phyloP scores from a whole-genome alignment of 2,329 filamentous ascomycete genomes.

The Salinomyces thailandicus region DNA sequence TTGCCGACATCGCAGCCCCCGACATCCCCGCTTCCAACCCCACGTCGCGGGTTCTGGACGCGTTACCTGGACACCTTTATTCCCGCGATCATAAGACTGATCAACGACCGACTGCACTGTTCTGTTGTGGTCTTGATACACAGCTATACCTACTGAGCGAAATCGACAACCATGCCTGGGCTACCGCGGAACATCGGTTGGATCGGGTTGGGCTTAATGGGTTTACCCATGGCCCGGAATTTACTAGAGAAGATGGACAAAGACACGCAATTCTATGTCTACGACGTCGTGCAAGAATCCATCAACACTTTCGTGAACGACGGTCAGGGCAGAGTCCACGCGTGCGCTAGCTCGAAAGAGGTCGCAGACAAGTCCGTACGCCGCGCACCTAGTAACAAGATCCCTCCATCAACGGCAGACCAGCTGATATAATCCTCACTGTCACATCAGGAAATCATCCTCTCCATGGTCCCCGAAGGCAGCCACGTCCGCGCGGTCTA shows the following conservation, averaged over 20 bases:
- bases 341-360: conserved; percentile 35
- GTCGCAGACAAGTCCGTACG: conserved; percentile 42
- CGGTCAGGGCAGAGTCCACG: conserved; percentile 30
- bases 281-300: conserved; percentile 37
- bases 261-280: conserved; percentile 37
- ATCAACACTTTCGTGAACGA: conserved; percentile 35
- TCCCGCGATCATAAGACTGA: no score
- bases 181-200: conserved; percentile 33
- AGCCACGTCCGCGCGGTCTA: conserved; percentile 43
- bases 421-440: no score
- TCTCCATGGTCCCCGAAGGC: conserved; percentile 47
- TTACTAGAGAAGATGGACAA: conserved; percentile 37
- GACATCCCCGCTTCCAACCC: neutral
- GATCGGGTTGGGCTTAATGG: conserved; percentile 48
- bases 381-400: conserved; percentile 1
- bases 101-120: no score
- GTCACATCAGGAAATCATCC: conserved; percentile 35
- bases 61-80: no score
- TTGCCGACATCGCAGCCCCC: neutral
- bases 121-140: no score
- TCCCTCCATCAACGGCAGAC: no score
- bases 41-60: no score
- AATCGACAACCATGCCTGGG: conserved; percentile 12
- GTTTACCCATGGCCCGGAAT: conserved; percentile 43
- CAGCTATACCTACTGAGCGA: neutral